Evolutionary conservation across 2,329 filamentous ascomycete species (phyloP), one percentile per base, ranked within the genome.

Genomic region (Emmonsia crescens): DNA sequence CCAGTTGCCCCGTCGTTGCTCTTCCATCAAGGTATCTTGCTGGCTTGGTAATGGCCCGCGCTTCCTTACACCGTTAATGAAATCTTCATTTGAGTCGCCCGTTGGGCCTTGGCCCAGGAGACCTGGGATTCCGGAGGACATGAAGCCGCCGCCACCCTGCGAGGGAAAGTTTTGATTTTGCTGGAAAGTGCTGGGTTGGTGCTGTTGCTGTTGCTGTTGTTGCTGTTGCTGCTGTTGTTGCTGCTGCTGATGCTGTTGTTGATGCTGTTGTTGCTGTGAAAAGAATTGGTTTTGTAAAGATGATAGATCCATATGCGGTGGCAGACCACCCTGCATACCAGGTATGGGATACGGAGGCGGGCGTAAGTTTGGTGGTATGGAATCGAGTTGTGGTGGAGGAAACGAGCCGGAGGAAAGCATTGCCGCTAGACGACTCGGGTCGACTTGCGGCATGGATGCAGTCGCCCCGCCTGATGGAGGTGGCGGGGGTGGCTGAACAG

Each of bases 1-100:
- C 68, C 78, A 83, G 66, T 79, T 75, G 12, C 80, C 80, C 65
- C 78, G 77, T 64, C 82, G 82, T 79, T 93, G 90, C 74, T 93
- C 89, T 73, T 87, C 84, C 67, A 86, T 83, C 67, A 95, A 75
- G 67, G 89, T 92, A 72, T 94, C 91, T 70, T 89, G 85, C 75
- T 95, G 91, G 71, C 89, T 92, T 0, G 91, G 91, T 51, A 96
- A 75, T 9, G 89, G 90, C 5, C 83, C 89, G 64, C 86, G 77
- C 66, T 78, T 80, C 63, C 88, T 81, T 21, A 85, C 68, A 42
- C 70, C 68, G 19, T 64, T 71, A 55, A 65, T 72, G 21, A 69
- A 61, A 65, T 65, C 68, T 57, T 64, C 67, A 61, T 46, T 57
- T 40, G 38, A 31, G 27, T 40, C 33, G 12, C 64, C 76, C 5